A percentile compares a stretch with the other conserved stretches of the same genome.
phyloP scores from a whole-genome alignment of 2,329 filamentous ascomycete species.

The Paradendryphiella salina region DNA sequence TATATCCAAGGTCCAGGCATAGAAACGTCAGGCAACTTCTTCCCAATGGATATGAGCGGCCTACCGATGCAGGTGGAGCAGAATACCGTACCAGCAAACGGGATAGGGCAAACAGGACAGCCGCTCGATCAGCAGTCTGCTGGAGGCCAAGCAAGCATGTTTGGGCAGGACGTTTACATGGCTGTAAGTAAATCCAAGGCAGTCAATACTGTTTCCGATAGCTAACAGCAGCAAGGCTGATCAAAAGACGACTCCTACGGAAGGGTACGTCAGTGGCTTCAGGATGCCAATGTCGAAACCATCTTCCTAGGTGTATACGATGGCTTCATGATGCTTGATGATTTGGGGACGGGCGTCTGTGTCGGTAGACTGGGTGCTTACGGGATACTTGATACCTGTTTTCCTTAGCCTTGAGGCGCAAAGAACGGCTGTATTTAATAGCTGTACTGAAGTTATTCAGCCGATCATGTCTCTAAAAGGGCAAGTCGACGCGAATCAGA shows the following conservation, averaged over 20 bases:
- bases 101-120: conserved; percentile 24
- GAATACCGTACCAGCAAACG: not conserved
- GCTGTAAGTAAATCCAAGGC: conserved; percentile 36
- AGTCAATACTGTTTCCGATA: conserved; percentile 1
- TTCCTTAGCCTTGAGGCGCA: not conserved
- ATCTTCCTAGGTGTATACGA: not conserved
- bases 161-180: conserved; percentile 47
- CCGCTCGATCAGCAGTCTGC: conserved; percentile 15
- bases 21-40: conserved; percentile 49
- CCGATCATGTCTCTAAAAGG: conserved; percentile 4
- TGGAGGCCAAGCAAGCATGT: conserved; percentile 35
- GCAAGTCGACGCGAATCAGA: conserved; percentile 9
- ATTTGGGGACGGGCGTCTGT: not conserved
- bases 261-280: conserved; percentile 38
- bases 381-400: not conserved
- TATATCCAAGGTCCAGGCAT: conserved; percentile 65
- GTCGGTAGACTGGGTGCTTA: not conserved
- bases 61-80: conserved; percentile 42
- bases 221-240: conserved; percentile 31
- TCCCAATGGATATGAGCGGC: conserved; percentile 49
- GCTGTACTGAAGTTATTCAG: conserved; percentile 2
- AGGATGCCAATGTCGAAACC: conserved; percentile 37
- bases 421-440: no score
- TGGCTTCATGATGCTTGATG: not conserved
- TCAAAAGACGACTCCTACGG: conserved; percentile 27